Evolutionary conservation across 2,329 filamentous ascomycete species (phyloP), one percentile per base, ranked within the genome.

Genomic region (Ophiosphaerella narmari): DNA sequence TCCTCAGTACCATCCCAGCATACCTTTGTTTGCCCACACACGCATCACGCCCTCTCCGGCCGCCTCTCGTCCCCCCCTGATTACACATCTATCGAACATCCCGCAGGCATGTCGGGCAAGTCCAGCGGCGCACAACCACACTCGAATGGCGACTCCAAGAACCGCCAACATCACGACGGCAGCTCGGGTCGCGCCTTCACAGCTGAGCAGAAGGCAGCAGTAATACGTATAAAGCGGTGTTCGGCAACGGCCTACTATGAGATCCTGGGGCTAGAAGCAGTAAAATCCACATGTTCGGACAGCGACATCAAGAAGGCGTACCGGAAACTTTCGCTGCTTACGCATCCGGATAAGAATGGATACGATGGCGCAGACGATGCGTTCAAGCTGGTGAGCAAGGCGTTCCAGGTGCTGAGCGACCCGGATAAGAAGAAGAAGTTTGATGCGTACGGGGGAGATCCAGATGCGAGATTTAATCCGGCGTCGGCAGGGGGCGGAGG

Each of bases 321-420:
- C 77, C 85, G 93, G 68, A 97, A 96, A 77, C 82, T 95, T 72
- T 94, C 89, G 71, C 79, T 99, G 66, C 81, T 97, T 68, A 99
- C 94, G 52, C 94, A 99, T 80, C 94, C 94, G 57, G 94, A 99
- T 80, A 99, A 99, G 80, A 99, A 99, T 81, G 92, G 92, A 43
- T 92, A 97, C 73, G 87, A 93, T 33, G 86, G 95, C 52, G 93
- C 94, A 47, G 94, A 97, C 72, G 94, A 99, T 78, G 94, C 94
- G 29, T 99, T 99, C 79, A 99, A 99, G 80, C 89, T 97, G 89
- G 91, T 99, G 21, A 89, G 90, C 67, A 84, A 91, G 64, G 94
- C 94, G 13, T 99, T 99, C 73, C 89, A 95, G 63, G 86, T 97
- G 44, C 80, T 99, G 41, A 93, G 91, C 54, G 94, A 99, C 73